phyloP scores from a whole-genome alignment of 2,329 filamentous ascomycete species.

The Cordyceps cicadae region DNA sequence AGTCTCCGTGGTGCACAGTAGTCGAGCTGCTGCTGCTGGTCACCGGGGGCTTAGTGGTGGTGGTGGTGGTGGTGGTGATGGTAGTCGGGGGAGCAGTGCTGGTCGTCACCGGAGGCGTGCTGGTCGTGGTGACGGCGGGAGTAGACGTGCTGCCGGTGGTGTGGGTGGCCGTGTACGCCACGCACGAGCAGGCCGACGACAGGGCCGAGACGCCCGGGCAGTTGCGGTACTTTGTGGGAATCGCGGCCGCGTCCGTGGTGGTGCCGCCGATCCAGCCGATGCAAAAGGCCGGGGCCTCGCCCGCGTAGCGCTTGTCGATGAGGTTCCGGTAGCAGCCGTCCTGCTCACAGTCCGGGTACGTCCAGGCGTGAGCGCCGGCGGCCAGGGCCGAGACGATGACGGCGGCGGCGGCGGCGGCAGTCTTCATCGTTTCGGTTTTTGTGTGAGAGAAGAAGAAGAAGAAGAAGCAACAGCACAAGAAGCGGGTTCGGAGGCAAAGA shows the following conservation, averaged over 20 bases:
- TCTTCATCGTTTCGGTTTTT: slow-evolving; percentile 29
- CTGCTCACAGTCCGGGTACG: slow-evolving; percentile 23
- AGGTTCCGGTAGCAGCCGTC: slow-evolving; percentile 31
- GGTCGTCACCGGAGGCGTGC: slow-evolving; percentile 1
- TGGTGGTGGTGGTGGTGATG: slow-evolving; percentile 7
- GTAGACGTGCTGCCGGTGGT: slow-evolving; percentile 11
- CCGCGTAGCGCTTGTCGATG: slow-evolving; percentile 24
- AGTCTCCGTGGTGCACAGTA: slow-evolving; percentile 2
- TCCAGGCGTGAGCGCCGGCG: slow-evolving; percentile 20
- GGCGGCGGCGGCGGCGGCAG: slow-evolving; percentile 19
- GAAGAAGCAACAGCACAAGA: not conserved
- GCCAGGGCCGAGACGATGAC: slow-evolving; percentile 25
- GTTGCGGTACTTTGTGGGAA: slow-evolving; percentile 25
- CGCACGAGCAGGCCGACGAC: slow-evolving; percentile 31
- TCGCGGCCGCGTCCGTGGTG: slow-evolving; percentile 19
- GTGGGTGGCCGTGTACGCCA: slow-evolving; percentile 28
- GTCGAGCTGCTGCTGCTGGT: slow-evolving; percentile 7
- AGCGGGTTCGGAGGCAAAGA: not conserved
- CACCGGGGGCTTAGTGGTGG: not conserved
- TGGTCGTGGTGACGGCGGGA: not conserved
- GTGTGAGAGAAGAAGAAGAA: not conserved
- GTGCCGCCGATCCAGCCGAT: slow-evolving; percentile 23
- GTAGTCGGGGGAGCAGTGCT: slow-evolving; percentile 5
- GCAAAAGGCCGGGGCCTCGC: slow-evolving; percentile 25
- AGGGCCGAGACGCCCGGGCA: slow-evolving; percentile 21